phyloP scores from a whole-genome alignment of 1,139 yeast genomes.

The Kodamaea sp. region DNA sequence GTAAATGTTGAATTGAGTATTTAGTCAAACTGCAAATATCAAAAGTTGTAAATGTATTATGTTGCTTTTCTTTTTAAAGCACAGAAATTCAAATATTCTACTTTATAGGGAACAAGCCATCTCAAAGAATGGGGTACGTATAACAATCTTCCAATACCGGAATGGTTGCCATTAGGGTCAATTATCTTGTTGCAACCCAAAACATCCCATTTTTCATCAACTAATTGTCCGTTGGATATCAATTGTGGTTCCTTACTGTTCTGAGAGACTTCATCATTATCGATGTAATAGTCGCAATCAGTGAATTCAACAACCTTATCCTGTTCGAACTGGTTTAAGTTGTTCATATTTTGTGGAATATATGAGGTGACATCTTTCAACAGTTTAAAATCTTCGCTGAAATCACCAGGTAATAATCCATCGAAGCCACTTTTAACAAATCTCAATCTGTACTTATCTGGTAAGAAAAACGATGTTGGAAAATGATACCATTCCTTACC shows the following conservation, averaged over 20 bases:
- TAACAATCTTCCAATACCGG: conserved; percentile 45
- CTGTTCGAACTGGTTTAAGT: conserved; percentile 56
- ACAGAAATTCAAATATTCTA: conserved; percentile 46
- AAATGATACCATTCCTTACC: conserved; percentile 95
- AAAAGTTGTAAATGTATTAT: too few relatives aligned
- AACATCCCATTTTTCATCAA: conserved; percentile 36
- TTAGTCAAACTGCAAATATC: too few relatives aligned
- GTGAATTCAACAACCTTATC: conserved; percentile 45
- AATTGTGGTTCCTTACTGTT: conserved; percentile 26
- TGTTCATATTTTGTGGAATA: conserved; percentile 68
- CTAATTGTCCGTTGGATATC: conserved; percentile 13
- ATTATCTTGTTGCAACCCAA: conserved; percentile 43
- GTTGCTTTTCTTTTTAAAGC: conserved; percentile 24
- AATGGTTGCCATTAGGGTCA: conserved; percentile 41
- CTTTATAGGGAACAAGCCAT: conserved; percentile 19
- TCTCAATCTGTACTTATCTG: conserved; percentile 53
- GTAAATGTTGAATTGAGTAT: too few relatives aligned
- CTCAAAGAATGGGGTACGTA: conserved; percentile 40
- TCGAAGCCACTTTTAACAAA: conserved; percentile 77
- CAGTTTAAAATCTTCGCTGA: conserved; percentile 41
- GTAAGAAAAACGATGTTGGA: conserved; percentile 82
- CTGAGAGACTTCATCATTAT: conserved; percentile 41
- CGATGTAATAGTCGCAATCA: conserved; percentile 58
- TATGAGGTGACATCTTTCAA: conserved; percentile 30
- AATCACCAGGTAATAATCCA: conserved; percentile 88